Conservation (phyloP, 1,139 yeast species). For the Lodderomyces pseudojiufengensis region DNA sequence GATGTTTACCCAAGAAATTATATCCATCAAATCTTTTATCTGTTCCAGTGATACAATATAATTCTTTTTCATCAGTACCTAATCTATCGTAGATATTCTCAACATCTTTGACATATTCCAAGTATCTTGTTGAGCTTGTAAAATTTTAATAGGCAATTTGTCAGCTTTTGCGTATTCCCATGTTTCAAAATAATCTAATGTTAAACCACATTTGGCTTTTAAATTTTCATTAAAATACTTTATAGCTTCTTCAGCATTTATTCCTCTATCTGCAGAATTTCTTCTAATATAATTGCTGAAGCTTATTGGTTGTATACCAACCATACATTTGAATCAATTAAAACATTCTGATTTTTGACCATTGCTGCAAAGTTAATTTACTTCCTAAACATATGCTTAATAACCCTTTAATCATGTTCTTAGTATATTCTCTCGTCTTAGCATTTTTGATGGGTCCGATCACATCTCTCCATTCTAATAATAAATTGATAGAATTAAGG, state of each 20-base stretch:
- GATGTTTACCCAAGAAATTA: slow-evolving; percentile 3
- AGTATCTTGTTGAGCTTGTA: slow-evolving; percentile 1
- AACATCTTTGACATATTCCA: slow-evolving; percentile 1
- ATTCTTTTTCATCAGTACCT: slow-evolving; percentile 1
- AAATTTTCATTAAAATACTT: not conserved
- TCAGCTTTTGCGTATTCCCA: slow-evolving; percentile 1
- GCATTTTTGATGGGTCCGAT: too few relatives aligned
- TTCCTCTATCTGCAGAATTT: not conserved
- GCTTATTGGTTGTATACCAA: slow-evolving; percentile 1
- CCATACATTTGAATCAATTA: too few relatives aligned
- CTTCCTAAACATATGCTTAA: too few relatives aligned
- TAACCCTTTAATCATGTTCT: too few relatives aligned
- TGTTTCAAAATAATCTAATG: not conserved
- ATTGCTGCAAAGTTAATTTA: too few relatives aligned
- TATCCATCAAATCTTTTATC: slow-evolving; percentile 3
- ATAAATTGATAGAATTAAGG: too few relatives aligned
- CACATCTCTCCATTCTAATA: too few relatives aligned
- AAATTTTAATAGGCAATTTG: slow-evolving; percentile 1
- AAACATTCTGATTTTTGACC: too few relatives aligned
- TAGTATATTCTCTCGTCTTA: too few relatives aligned
- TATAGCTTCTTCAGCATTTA: slow-evolving; percentile 2
- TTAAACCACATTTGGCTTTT: not conserved
- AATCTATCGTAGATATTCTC: not conserved
- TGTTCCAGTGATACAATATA: slow-evolving; percentile 3
- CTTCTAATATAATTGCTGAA: not conserved